Evolutionary conservation across 306 rosid species (phyloP).

Genomic region (Acacia confusa): DNA sequence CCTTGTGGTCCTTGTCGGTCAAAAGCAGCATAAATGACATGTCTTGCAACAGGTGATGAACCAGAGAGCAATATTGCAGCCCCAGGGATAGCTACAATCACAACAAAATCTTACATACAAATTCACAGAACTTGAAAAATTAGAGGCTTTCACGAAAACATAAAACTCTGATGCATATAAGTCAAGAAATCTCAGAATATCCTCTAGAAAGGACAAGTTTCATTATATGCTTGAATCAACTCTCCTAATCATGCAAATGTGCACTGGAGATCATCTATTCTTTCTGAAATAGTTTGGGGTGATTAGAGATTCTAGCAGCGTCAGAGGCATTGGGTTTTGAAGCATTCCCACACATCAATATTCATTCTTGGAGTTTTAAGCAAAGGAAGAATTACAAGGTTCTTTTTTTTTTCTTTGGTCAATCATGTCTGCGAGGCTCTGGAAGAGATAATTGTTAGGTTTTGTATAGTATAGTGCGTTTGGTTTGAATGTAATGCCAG

Average conservation of each 20-base stretch:
- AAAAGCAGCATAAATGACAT: constrained; percentile 69
- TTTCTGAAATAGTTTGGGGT: background rate
- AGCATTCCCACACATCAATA: background rate
- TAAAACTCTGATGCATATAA: background rate
- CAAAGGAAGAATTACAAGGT: background rate
- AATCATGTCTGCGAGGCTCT: background rate
- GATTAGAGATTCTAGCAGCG: background rate
- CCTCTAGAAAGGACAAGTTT: background rate
- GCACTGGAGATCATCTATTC: constrained; percentile 3
- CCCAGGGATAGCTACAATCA: constrained; percentile 58
- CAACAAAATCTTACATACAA: constrained; percentile 23
- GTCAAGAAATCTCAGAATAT: background rate
- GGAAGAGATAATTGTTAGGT: background rate
- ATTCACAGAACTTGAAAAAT: constrained; percentile 1
- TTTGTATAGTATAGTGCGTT: background rate
- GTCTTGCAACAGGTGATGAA: constrained; percentile 68
- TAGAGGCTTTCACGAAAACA: constrained; percentile 12
- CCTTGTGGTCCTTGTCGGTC: constrained; percentile 74
- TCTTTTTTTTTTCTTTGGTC: background rate
- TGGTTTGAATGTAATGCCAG: background rate
- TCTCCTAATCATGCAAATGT: background rate
- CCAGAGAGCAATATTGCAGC: constrained; percentile 65
- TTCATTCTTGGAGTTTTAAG: background rate
- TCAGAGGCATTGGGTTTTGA: background rate
- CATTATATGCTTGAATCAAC: background rate